Conservation (phyloP, 208 protist genomes). For the Trypanosoma vivax region DNA sequence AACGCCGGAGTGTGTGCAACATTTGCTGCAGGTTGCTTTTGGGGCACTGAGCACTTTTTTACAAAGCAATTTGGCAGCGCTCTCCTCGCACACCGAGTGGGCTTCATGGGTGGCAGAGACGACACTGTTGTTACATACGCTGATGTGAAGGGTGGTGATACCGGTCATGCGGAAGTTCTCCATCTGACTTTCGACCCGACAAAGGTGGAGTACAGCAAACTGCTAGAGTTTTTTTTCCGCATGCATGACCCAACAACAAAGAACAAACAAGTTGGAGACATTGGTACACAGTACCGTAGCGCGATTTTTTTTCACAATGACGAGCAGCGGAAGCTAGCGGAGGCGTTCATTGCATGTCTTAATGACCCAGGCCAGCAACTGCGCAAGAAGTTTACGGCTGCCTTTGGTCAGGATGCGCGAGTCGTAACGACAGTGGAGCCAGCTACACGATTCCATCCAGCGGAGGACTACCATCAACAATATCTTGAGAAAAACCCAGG, state of each 20-base stretch:
- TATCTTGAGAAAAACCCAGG: constrained; percentile 77
- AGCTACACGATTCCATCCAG: constrained; percentile 65
- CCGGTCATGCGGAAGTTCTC: constrained; percentile 94
- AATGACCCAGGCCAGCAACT: constrained; percentile 51
- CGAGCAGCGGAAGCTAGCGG: constrained; percentile 73
- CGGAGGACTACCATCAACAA: constrained; percentile 86
- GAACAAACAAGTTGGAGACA: constrained; percentile 87
- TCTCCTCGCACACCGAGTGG: constrained; percentile 69
- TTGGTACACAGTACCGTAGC: constrained; percentile 93
- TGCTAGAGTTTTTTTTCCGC: constrained; percentile 92
- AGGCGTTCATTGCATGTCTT: constrained; percentile 70
- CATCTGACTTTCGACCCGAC: constrained; percentile 78
- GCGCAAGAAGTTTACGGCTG: constrained; percentile 58
- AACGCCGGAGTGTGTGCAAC: constrained; percentile 40
- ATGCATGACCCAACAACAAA: constrained; percentile 93
- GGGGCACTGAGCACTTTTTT: constrained; percentile 91
- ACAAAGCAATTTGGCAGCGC: constrained; percentile 72
- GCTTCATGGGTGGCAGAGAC: constrained; percentile 85
- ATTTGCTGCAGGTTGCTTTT: constrained; percentile 90
- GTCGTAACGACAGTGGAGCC: constrained; percentile 70
- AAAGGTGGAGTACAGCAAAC: constrained; percentile 73
- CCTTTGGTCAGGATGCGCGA: constrained; percentile 37
- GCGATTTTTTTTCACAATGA: constrained; percentile 89
- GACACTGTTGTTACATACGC: constrained; percentile 67
- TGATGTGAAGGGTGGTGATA: constrained; percentile 89